Conservation (phyloP, 2,329 filamentous ascomycete genomes). For the Pseudocercospora musae region DNA sequence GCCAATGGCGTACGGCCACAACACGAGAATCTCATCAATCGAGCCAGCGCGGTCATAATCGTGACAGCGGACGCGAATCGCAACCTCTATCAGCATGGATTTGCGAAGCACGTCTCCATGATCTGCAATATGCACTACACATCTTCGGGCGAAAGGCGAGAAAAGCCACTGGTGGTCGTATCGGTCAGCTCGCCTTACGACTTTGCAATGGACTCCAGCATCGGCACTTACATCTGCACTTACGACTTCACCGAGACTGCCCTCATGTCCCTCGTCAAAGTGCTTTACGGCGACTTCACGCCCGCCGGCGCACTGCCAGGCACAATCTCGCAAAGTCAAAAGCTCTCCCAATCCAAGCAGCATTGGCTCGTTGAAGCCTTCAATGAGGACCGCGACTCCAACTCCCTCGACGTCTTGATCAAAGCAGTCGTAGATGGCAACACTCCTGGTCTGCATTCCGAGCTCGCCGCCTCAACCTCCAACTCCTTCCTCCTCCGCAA, state of each 20-base stretch:
- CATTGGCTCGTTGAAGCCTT: conserved; percentile 93
- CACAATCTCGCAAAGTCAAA: conserved; percentile 81
- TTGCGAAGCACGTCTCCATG: conserved; percentile 94
- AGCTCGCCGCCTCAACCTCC: conserved; percentile 66
- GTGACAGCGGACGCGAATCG: conserved; percentile 91
- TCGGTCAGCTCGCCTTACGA: conserved; percentile 95
- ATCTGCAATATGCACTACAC: conserved; percentile 80
- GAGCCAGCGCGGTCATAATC: conserved; percentile 83
- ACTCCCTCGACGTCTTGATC: conserved; percentile 72
- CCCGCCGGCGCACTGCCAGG: conserved; percentile 59
- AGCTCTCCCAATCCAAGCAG: conserved; percentile 81
- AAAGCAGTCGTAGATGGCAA: conserved; percentile 64
- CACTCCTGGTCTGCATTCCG: conserved; percentile 63
- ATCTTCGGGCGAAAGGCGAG: conserved; percentile 64
- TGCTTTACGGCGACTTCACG: conserved; percentile 71
- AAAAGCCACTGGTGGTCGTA: conserved; percentile 86
- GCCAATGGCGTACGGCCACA: conserved; percentile 88
- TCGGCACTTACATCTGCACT: conserved; percentile 90
- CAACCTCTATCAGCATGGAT: conserved; percentile 89
- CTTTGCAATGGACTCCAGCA: conserved; percentile 86
- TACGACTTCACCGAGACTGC: conserved; percentile 96
- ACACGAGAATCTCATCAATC: conserved; percentile 87
- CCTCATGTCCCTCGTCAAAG: conserved; percentile 76
- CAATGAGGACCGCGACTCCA: conserved; percentile 71
- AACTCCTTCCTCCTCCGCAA: conserved; percentile 73